Percentiles rank a stretch among this genome's conserved stretches.
phyloP scores from a whole-genome alignment of 257 asterid species.

The Capsicum pubescens region DNA sequence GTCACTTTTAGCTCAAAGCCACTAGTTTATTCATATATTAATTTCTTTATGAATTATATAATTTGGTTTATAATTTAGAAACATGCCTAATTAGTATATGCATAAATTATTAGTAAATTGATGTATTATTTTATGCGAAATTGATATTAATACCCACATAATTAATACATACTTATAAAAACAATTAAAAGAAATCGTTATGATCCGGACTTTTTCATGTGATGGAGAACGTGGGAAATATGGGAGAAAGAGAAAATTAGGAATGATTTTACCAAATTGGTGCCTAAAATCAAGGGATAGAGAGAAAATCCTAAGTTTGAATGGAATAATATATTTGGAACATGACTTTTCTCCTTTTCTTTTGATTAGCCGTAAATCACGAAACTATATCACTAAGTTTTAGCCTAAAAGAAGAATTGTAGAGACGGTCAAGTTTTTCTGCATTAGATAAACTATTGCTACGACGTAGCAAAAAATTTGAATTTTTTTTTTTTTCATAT shows the following conservation, averaged over 20 bases:
- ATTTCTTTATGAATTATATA: too few relatives aligned
- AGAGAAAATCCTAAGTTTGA: neutral
- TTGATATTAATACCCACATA: too few relatives aligned
- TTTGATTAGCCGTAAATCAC: neutral
- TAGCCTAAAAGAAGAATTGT: neutral
- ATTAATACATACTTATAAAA: neutral
- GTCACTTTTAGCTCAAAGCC: too few relatives aligned
- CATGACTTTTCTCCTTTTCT: neutral
- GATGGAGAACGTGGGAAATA: neutral
- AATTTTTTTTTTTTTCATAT: too few relatives aligned
- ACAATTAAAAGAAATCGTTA: neutral
- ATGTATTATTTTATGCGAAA: too few relatives aligned
- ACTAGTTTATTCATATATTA: too few relatives aligned
- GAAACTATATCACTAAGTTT: neutral
- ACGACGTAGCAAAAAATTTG: neutral
- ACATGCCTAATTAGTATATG: too few relatives aligned
- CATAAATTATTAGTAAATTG: too few relatives aligned
- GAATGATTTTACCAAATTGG: neutral
- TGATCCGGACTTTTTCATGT: neutral
- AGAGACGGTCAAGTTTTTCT: neutral
- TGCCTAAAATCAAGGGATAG: neutral
- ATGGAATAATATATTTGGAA: neutral
- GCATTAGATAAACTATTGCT: neutral
- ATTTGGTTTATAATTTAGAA: too few relatives aligned
- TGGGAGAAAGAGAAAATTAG: neutral